These are phyloP conservation scores for Polyplosphaeria fusca DNA, from an alignment of 495 filamentous ascomycete species.

Conservation along the genomic window DNA sequence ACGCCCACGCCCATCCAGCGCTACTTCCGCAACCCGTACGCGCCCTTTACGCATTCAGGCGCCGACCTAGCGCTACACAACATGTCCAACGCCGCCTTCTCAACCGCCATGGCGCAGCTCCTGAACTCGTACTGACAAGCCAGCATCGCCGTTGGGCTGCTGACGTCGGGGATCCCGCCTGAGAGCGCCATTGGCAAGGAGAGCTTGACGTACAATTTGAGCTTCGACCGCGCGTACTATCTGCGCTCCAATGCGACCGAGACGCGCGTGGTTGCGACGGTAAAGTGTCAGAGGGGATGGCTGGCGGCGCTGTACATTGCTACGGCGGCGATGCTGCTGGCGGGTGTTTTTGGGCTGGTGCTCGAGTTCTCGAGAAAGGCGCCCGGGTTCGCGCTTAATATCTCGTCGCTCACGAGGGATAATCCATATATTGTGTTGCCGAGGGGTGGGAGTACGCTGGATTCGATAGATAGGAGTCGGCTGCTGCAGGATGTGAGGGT, in stretches of 20 bases:
- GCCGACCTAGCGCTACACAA: slow-evolving; percentile 4
- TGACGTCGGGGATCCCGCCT: neutral
- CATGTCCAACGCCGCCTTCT: neutral
- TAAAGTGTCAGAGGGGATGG: slow-evolving; percentile 11
- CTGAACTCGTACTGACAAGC: slow-evolving; percentile 25
- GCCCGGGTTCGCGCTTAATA: slow-evolving; percentile 23
- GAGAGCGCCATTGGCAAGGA: too few species aligned
- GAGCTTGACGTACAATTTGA: neutral
- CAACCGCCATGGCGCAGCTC: slow-evolving; percentile 15
- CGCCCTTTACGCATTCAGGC: slow-evolving; percentile 8
- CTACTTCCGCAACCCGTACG: slow-evolving; percentile 14
- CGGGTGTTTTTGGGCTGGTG: slow-evolving; percentile 10
- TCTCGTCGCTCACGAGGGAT: slow-evolving; percentile 28
- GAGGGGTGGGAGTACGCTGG: slow-evolving; percentile 10
- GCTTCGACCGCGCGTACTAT: neutral
- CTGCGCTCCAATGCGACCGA: slow-evolving; percentile 5
- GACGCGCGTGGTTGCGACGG: neutral
- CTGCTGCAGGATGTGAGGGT: slow-evolving; percentile 18
- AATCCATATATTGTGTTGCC: slow-evolving; percentile 22
- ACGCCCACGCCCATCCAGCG: slow-evolving; percentile 11
- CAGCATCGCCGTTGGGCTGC: neutral
- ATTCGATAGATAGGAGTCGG: slow-evolving; percentile 8
- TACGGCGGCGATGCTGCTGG: slow-evolving; percentile 17
- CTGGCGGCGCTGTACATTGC: slow-evolving; percentile 20
- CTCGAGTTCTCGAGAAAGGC: slow-evolving; percentile 13